Evolutionary conservation across 1,284 basidiomycete genomes (phyloP).

Genomic region (Cryptococcus sp.): DNA sequence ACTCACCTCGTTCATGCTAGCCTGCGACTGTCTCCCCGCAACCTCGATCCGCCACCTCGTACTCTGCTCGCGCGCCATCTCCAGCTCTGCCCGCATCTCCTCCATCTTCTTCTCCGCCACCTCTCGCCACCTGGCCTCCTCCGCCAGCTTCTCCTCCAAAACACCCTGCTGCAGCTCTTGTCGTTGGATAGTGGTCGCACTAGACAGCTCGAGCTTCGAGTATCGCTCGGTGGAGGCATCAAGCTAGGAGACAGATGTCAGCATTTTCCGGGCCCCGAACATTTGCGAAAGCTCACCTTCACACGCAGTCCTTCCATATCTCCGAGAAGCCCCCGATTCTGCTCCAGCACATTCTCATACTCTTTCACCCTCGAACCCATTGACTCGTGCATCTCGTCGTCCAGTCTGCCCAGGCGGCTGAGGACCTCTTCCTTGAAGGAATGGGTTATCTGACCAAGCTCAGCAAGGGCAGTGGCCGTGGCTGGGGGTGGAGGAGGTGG

Average conservation of each 20-base stretch:
- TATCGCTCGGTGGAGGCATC: slow-evolving; percentile 7
- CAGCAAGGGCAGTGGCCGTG: background rate
- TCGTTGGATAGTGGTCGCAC: background rate
- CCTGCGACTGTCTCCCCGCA: slow-evolving; percentile 3
- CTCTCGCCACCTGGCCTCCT: background rate
- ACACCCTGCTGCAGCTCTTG: background rate
- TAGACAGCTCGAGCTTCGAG: slow-evolving; percentile 9
- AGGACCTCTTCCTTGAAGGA: slow-evolving; percentile 20
- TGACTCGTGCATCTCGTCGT: slow-evolving; percentile 18
- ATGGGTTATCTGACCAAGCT: slow-evolving; percentile 5
- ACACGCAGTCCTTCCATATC: slow-evolving; percentile 16
- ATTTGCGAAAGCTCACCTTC: slow-evolving; percentile 9
- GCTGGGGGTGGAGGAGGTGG: background rate
- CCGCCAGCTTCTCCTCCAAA: background rate
- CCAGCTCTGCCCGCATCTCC: slow-evolving; percentile 11
- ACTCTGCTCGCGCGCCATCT: background rate
- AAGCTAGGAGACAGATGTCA: slow-evolving; percentile 1
- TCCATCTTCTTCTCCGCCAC: slow-evolving; percentile 1
- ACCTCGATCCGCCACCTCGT: slow-evolving; percentile 1
- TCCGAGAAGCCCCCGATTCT: slow-evolving; percentile 13
- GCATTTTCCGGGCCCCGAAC: background rate
- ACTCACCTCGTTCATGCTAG: slow-evolving; percentile 3
- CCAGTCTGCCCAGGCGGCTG: slow-evolving; percentile 11
- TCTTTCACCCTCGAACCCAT: slow-evolving; percentile 18
- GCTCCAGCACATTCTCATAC: slow-evolving; percentile 14